These are phyloP conservation scores for Russula brevipes DNA, from an alignment of 768 basidiomycete genomes.

Conservation along the genomic window DNA sequence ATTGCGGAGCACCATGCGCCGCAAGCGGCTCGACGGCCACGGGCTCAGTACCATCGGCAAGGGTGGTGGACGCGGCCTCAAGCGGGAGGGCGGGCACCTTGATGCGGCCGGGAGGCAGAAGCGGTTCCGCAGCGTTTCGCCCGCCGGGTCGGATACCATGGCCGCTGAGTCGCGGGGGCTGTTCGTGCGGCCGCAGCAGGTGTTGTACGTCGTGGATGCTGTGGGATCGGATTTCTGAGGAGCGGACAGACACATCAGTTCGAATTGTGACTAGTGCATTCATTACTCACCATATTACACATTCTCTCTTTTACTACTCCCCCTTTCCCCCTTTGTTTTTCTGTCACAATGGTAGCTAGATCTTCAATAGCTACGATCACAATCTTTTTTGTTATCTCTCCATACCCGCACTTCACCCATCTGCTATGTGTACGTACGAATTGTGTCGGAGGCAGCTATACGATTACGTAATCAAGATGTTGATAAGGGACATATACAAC, in stretches of 20 bases:
- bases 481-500: neutral
- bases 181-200: slow-evolving; percentile 82
- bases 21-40: slow-evolving; percentile 34
- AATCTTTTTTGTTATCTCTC: slow-evolving; percentile 6
- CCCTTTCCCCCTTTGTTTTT: neutral
- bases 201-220: slow-evolving; percentile 82
- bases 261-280: neutral
- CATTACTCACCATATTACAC: slow-evolving; percentile 1
- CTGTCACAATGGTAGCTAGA: neutral
- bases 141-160: slow-evolving; percentile 55
- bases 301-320: neutral
- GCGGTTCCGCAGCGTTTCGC: slow-evolving; percentile 63
- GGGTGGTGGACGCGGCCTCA: slow-evolving; percentile 32
- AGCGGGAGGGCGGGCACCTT: slow-evolving; percentile 59
- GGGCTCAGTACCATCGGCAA: slow-evolving; percentile 34
- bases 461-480: slow-evolving; percentile 7
- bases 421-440: neutral
- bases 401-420: neutral
- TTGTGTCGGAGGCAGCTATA: neutral
- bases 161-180: slow-evolving; percentile 62
- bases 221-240: slow-evolving; percentile 38
- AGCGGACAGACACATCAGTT: neutral
- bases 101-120: slow-evolving; percentile 42
- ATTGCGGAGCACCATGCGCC: slow-evolving; percentile 36
- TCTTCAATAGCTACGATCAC: slow-evolving; percentile 13